Evolutionary conservation across 2,329 filamentous ascomycete species (phyloP).

Genomic region (Juglanconis oblonga): DNA sequence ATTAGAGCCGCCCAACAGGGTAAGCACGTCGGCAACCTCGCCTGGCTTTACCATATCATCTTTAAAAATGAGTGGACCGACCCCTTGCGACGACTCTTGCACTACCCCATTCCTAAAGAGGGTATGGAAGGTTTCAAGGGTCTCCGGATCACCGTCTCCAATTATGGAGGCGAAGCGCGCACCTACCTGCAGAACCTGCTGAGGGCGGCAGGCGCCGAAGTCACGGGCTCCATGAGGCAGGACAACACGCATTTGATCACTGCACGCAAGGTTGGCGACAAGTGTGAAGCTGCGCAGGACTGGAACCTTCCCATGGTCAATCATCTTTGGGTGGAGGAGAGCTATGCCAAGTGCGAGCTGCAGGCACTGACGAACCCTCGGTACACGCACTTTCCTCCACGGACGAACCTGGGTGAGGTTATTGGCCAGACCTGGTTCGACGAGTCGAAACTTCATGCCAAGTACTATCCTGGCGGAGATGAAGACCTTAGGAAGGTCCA

Average conservation of each 20-base stretch:
- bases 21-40: constrained; percentile 86
- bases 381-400: constrained; percentile 81
- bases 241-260: constrained; percentile 97
- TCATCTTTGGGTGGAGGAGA: constrained; percentile 96
- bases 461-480: constrained; percentile 66
- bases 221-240: constrained; percentile 90
- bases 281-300: constrained; percentile 86
- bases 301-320: constrained; percentile 91
- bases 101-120: constrained; percentile 78
- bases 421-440: constrained; percentile 87
- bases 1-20: constrained; percentile 68
- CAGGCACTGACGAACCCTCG: constrained; percentile 69
- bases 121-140: constrained; percentile 78
- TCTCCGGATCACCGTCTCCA: constrained; percentile 83
- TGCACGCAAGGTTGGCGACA: constrained; percentile 84
- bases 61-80: constrained; percentile 86
- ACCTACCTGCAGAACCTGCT: constrained; percentile 93
- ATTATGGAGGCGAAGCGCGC: constrained; percentile 92
- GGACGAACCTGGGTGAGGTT: constrained; percentile 90
- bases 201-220: constrained; percentile 77
- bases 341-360: constrained; percentile 83
- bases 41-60: constrained; percentile 92
- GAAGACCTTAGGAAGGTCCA: constrained; percentile 45
- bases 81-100: constrained; percentile 76
- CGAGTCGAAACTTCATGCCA: constrained; percentile 53